A percentile compares a stretch with the other conserved stretches of the same genome.
These are phyloP conservation scores for Trichocomaceae sp. DNA, from an alignment of 2,329 filamentous ascomycete species.

Conservation along the genomic window DNA sequence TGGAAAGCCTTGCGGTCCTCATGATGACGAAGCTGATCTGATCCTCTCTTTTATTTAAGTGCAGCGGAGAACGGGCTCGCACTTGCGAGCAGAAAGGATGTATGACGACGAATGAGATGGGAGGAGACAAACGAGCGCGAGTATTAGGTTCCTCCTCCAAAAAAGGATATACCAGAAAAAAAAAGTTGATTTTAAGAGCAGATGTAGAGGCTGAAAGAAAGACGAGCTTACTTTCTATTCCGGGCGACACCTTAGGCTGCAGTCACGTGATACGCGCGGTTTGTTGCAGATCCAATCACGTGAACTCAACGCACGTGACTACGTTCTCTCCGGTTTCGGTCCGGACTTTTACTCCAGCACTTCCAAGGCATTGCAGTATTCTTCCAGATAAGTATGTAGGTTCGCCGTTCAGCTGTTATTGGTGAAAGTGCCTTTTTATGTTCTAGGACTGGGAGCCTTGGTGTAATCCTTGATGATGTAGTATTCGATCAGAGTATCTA, in stretches of 20 bases:
- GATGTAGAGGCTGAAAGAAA: not conserved
- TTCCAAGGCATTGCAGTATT: no score
- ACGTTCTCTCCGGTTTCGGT: no score
- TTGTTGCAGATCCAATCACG: not conserved
- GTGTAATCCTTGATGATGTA: no score
- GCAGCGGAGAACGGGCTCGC: slow-evolving; percentile 6
- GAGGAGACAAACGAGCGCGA: not conserved
- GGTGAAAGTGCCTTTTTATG: no score
- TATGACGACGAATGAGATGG: not conserved
- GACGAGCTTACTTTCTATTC: not conserved
- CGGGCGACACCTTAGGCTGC: not conserved
- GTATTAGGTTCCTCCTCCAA: not conserved
- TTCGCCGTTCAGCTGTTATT: no score
- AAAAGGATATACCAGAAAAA: not conserved
- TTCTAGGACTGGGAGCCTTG: no score
- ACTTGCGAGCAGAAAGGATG: slow-evolving; percentile 1
- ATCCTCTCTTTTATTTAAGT: not conserved
- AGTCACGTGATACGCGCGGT: slow-evolving; percentile 1
- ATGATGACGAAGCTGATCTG: slow-evolving; percentile 10
- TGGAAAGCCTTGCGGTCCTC: slow-evolving; percentile 12
- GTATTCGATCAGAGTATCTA: no score
- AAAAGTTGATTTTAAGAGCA: not conserved
- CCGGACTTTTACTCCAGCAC: no score
- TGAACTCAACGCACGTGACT: no score
- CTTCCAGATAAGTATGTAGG: no score